Base-by-base conservation (phyloP, 2,329 filamentous ascomycete species). In the Trichoderma simmonsii region DNA sequence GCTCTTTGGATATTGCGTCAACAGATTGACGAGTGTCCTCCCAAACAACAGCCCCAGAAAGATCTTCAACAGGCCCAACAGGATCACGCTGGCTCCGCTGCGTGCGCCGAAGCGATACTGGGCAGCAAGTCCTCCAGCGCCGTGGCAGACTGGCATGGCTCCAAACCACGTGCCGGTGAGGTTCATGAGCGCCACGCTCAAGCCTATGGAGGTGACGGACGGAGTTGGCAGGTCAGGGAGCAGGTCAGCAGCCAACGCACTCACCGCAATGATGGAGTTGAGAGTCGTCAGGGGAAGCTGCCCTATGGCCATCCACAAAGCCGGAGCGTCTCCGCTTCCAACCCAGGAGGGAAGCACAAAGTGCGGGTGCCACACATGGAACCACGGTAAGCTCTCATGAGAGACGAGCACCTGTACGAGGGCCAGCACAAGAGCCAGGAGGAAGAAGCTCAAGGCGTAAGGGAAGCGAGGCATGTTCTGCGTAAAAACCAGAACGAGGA, bases 101-200 rank as follows among this genome's bases (percentile, higher is more conserved):
- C 95, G 90, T 5, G 95, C 95, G 0, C 95, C 95, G 76, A 98
- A 98, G 5, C 94, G 90, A 80, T 94, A 93, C 80, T 98, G 95
- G 0, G 92, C 96, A 6, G 96, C 96, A 0, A 98, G 85, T 0
- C 95, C 95, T 3, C 95, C 95, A 0, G 94, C 94, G 6, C 95
- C 95, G 79, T 98, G 96, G 78, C 96, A 98, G 4, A 96, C 90
- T 3, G 95, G 96, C 96, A 98, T 98, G 6, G 92, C 92, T 62
- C 95, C 95, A 77, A 97, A 97, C 93, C 93, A 97, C 77, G 93
- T 95, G 18, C 92, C 92, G 1, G 92, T 80, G 4, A 98, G 83
- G 79, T 98, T 98, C 89, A 97, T 97, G 2, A 85, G 77, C 0
- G 91, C 91, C 4, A 98, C 93, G 70, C 93, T 97, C 73, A 95